Conservation (phyloP, 805 yeast species). For the Wickerhamomyces hampshirensis region DNA sequence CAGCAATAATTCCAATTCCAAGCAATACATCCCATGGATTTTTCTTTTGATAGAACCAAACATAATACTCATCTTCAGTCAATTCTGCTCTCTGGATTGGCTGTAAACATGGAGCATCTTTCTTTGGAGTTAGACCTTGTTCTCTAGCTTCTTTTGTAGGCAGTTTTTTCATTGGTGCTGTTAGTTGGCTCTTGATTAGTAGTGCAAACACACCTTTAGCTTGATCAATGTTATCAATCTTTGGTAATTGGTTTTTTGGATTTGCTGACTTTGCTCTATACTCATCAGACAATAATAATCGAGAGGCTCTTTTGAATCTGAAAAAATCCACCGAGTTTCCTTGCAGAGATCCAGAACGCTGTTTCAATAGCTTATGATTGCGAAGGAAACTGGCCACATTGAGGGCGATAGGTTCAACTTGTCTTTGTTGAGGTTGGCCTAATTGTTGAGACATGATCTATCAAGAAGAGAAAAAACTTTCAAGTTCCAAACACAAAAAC, state of each 20-base stretch:
- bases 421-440: constrained; percentile 9
- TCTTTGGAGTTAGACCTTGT: constrained; percentile 58
- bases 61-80: constrained; percentile 65
- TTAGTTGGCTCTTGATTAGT: constrained; percentile 67
- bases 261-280: constrained; percentile 50
- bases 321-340: constrained; percentile 76
- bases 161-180: constrained; percentile 72
- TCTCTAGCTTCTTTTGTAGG: constrained; percentile 62
- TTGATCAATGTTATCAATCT: constrained; percentile 43
- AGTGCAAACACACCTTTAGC: constrained; percentile 60
- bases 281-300: constrained; percentile 73
- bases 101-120: constrained; percentile 55
- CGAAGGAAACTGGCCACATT: constrained; percentile 72
- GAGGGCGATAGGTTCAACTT: constrained; percentile 48
- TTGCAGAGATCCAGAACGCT: constrained; percentile 74
- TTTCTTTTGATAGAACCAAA: constrained; percentile 77
- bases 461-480: not conserved
- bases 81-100: constrained; percentile 54
- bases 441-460: not conserved
- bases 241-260: constrained; percentile 43
- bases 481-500: too few relatives aligned
- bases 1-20: constrained; percentile 44
- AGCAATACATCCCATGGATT: constrained; percentile 39
- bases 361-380: constrained; percentile 62
- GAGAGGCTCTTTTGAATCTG: constrained; percentile 73